Percentiles rank a stretch among this genome's conserved stretches.
Conservation (phyloP, 257 asterid genomes). For the Coffea eugenioides region DNA sequence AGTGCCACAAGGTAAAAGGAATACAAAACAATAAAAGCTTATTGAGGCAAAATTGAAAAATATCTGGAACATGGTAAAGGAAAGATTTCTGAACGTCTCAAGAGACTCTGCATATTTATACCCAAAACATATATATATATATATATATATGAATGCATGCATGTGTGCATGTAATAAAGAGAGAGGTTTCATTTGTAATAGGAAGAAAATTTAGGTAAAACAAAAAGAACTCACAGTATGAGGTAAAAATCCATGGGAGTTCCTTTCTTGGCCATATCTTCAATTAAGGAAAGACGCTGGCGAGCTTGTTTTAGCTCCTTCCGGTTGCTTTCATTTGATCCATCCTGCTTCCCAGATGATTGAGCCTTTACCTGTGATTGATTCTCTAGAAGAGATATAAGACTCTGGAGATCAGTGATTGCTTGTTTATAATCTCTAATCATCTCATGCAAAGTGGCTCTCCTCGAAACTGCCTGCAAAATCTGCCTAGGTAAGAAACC, state of each 20-base stretch:
- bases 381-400: conserved; percentile 63
- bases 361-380: conserved; percentile 45
- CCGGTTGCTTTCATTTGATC: conserved; percentile 48
- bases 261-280: conserved; percentile 66
- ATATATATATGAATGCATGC: no score
- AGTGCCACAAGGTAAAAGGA: background rate
- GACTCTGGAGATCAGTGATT: conserved; percentile 56
- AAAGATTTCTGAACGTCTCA: background rate
- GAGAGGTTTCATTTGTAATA: background rate
- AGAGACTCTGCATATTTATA: background rate
- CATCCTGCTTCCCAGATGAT: conserved; percentile 32
- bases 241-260: conserved; percentile 67
- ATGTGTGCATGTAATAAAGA: background rate
- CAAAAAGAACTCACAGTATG: conserved; percentile 58
- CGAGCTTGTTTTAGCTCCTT: conserved; percentile 69
- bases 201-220: conserved; percentile 4
- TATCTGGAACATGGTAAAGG: background rate
- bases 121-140: background rate
- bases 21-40: background rate
- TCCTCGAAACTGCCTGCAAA: conserved; percentile 83
- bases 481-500: background rate
- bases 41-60: background rate
- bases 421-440: conserved; percentile 91
- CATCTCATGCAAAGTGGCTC: conserved; percentile 87
- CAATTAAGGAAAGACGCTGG: conserved; percentile 54